Evolutionary conservation across 1,284 basidiomycete species (phyloP).

Genomic region (Phellinidium pouzarii): DNA sequence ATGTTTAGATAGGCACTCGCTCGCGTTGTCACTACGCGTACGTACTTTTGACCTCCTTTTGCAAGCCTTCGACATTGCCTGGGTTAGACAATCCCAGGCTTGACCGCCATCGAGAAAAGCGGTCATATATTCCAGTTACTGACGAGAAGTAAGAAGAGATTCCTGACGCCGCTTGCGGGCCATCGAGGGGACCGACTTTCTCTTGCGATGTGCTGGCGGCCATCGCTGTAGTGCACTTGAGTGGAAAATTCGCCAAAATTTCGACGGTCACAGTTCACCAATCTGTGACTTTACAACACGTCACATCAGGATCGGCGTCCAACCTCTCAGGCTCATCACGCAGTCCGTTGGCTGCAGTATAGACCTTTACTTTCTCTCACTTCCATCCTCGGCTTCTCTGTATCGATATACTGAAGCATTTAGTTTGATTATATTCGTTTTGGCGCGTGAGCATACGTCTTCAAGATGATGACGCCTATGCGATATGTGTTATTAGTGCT

Average conservation of each 20-base stretch:
- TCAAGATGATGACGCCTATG: constrained; percentile 71
- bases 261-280: neutral
- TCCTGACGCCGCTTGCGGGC: constrained; percentile 15
- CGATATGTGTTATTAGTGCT: constrained; percentile 66
- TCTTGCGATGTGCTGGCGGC: constrained; percentile 18
- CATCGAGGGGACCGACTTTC: constrained; percentile 6
- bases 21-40: constrained; percentile 9
- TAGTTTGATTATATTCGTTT: neutral
- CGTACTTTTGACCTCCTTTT: constrained; percentile 85
- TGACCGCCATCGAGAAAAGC: constrained; percentile 75
- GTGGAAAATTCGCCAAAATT: constrained; percentile 1
- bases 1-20: constrained; percentile 15
- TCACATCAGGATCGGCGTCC: no score
- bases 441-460: constrained; percentile 6
- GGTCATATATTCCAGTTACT: constrained; percentile 58
- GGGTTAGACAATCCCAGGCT: constrained; percentile 80
- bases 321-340: no score
- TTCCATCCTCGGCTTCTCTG: constrained; percentile 1
- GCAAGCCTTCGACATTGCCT: constrained; percentile 84
- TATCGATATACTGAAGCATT: neutral
- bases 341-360: neutral
- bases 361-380: neutral
- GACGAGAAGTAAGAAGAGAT: constrained; percentile 37
- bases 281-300: neutral
- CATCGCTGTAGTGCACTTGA: constrained; percentile 10